Evolutionary conservation across 1,284 basidiomycete genomes (phyloP).

Genomic region (Cryptococcus amylolentus): DNA sequence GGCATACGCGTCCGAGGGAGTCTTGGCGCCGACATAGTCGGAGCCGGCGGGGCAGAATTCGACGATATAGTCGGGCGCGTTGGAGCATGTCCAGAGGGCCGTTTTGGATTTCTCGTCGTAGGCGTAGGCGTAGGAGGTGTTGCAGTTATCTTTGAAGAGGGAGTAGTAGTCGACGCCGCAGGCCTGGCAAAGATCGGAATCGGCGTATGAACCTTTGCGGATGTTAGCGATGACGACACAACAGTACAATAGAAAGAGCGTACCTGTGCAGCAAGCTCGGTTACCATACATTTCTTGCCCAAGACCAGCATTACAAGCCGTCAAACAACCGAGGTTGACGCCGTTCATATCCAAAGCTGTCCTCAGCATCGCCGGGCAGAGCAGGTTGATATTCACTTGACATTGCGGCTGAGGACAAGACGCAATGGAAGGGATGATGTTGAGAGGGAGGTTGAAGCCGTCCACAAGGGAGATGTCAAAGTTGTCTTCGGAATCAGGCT

Average conservation of each 20-base stretch:
- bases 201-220: slow-evolving; percentile 20
- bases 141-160: slow-evolving; percentile 35
- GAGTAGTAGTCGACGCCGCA: slow-evolving; percentile 36
- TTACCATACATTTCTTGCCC: slow-evolving; percentile 29
- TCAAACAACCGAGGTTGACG: slow-evolving; percentile 24
- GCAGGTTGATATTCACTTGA: slow-evolving; percentile 24
- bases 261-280: slow-evolving; percentile 30
- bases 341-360: slow-evolving; percentile 21
- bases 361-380: slow-evolving; percentile 4
- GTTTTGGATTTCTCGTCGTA: slow-evolving; percentile 27
- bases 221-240: not conserved
- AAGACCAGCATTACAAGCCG: slow-evolving; percentile 27
- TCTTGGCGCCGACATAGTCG: slow-evolving; percentile 23
- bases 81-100: slow-evolving; percentile 25
- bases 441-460: slow-evolving; percentile 36
- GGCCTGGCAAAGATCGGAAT: slow-evolving; percentile 20
- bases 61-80: slow-evolving; percentile 27
- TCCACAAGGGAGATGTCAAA: slow-evolving; percentile 37
- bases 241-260: not conserved
- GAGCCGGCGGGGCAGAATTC: slow-evolving; percentile 31
- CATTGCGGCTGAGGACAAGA: slow-evolving; percentile 23
- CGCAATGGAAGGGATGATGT: slow-evolving; percentile 17
- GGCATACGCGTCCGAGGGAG: slow-evolving; percentile 22
- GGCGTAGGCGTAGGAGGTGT: slow-evolving; percentile 32
- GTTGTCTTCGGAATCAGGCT: slow-evolving; percentile 15